phyloP scores from a whole-genome alignment of 2,329 filamentous ascomycete genomes.

The Cercospora sojina region DNA sequence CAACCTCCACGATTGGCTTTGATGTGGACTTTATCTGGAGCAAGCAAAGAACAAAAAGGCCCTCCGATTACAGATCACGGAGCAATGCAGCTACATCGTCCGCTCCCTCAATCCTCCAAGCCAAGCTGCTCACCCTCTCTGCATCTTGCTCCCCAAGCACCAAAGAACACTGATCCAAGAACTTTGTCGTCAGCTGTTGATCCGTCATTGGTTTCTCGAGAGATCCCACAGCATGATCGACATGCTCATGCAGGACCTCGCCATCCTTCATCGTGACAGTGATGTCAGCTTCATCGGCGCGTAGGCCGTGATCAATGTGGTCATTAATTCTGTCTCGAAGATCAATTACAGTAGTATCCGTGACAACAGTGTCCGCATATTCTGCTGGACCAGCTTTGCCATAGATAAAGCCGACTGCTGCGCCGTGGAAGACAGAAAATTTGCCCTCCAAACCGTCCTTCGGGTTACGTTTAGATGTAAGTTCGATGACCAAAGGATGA shows the following conservation, averaged over 20 bases:
- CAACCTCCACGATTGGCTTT: background rate
- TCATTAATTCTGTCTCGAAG: conserved; percentile 51
- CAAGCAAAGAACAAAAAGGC: background rate
- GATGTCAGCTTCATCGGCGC: conserved; percentile 46
- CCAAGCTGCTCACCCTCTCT: conserved; percentile 26
- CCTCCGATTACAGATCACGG: background rate
- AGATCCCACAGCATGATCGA: conserved; percentile 54
- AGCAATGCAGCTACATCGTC: conserved; percentile 19
- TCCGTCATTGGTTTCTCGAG: conserved; percentile 51
- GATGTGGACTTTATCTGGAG: background rate
- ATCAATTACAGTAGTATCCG: conserved; percentile 42
- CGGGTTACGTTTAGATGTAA: conserved; percentile 53
- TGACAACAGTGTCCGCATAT: conserved; percentile 52
- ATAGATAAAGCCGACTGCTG: conserved; percentile 52
- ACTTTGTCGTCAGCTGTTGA: conserved; percentile 50
- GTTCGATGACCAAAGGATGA: conserved; percentile 54
- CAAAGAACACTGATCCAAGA: conserved; percentile 48
- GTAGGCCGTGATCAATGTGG: conserved; percentile 42
- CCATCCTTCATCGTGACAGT: conserved; percentile 42
- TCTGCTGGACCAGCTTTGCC: conserved; percentile 54
- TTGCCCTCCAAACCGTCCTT: conserved; percentile 54
- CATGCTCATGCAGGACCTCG: conserved; percentile 45
- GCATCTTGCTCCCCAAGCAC: conserved; percentile 43
- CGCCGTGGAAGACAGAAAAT: conserved; percentile 57
- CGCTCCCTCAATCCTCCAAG: conserved; percentile 27